A percentile compares a stretch with the other conserved stretches of the same genome.
Evolutionary conservation across 2,329 filamentous ascomycete species (phyloP).

Genomic region (Sporothrix brasiliensis): DNA sequence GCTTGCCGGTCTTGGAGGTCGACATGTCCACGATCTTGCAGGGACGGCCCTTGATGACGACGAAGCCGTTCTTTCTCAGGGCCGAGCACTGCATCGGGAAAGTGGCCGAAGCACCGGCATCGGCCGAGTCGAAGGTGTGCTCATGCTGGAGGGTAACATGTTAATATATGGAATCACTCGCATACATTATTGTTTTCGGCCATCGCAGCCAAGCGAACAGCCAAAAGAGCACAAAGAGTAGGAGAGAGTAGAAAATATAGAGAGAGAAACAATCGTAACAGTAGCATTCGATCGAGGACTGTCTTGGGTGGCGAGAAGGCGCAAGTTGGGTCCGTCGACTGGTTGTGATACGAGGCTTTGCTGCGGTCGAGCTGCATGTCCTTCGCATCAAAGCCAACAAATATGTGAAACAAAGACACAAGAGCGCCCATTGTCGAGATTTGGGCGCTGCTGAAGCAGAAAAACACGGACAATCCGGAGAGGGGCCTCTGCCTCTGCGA

Average conservation of each 20-base stretch:
- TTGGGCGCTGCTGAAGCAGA: not conserved
- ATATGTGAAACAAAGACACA: not conserved
- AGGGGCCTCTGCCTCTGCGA: slow-evolving; percentile 16
- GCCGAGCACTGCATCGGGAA: slow-evolving; percentile 99
- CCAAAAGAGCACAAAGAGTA: not conserved
- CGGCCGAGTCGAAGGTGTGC: slow-evolving; percentile 82
- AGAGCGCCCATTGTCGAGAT: not conserved
- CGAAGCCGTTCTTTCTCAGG: slow-evolving; percentile 98
- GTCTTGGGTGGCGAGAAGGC: not conserved
- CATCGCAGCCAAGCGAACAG: not conserved
- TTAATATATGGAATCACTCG: not conserved
- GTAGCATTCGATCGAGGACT: not conserved
- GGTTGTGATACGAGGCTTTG: not conserved
- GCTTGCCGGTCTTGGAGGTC: slow-evolving; percentile 99
- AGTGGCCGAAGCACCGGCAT: slow-evolving; percentile 93
- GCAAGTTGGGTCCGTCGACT: not conserved
- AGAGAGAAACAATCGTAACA: not conserved
- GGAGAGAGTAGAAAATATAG: not conserved
- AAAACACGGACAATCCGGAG: not conserved
- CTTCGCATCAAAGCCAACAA: slow-evolving; percentile 1
- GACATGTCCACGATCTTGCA: slow-evolving; percentile 99
- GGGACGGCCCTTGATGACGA: slow-evolving; percentile 97
- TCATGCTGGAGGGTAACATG: slow-evolving; percentile 57
- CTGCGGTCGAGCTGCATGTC: not conserved
- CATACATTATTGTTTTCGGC: not conserved